Evolutionary conservation across 2,329 filamentous ascomycete species (phyloP), one percentile per base, ranked within the genome.

Genomic region (Colletotrichum orchidophilum): DNA sequence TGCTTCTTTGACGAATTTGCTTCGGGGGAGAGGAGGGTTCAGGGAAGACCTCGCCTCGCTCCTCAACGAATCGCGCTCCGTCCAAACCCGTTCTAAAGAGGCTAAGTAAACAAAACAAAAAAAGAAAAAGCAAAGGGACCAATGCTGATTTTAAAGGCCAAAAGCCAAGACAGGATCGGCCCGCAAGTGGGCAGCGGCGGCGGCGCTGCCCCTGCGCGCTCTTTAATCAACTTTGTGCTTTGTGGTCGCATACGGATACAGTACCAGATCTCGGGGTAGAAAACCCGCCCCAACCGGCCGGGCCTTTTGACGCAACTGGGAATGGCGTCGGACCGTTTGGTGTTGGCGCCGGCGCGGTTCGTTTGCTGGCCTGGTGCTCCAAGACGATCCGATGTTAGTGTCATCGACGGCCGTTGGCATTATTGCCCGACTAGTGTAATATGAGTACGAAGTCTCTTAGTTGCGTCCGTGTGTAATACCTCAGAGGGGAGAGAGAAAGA

Each of bases 141-240:
- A 21, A 21, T 55, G 53, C 60, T 52, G 66, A 50, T 27, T 62
- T 46, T 46, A 50, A 50, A 33, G 58, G 52, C 15, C 29, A 55
- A 26, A 53, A 53, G 68, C 63, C 63, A 70, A 66, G 68, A 58
- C 63, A 67, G 68, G 68, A 67, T 70, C 68, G 63, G 68, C 63
- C 68, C 63, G 68, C 63, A 61, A 18, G 63, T 26, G 63, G 54
- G 63, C 55, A 58, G 42, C 26, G 33, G 33, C 26, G 11, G 13
- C 29, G 29, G 29, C 39, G 39, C 39, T 18, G 39, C 39, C 18
- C 13, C 1, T 21, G 39, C 18, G 39, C 39, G n/a, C 39, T 46
- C 21, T 33, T 46, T 46, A 21, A 46, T 46, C 39, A 46, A n/a
- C 18, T n/a, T 46, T 18, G 39, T 46, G 31, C 8, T 46, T 18